Evolutionary conservation across 257 asterid species (phyloP).

Genomic region (Striga asiatica): DNA sequence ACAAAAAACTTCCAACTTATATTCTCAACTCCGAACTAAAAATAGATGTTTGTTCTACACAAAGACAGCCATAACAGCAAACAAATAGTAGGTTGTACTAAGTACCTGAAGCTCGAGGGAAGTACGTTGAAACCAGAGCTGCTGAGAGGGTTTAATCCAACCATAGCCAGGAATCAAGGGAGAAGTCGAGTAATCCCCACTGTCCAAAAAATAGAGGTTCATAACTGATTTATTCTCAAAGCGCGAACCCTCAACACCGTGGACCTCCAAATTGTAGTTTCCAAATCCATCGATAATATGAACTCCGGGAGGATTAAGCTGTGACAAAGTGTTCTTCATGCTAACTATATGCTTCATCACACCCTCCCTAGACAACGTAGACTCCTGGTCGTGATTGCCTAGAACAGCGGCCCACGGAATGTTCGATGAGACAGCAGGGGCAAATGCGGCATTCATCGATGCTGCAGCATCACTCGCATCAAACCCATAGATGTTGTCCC

Average conservation of each 20-base stretch:
- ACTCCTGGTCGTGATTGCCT: conserved; percentile 93
- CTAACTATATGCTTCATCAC: conserved; percentile 65
- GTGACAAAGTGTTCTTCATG: conserved; percentile 70
- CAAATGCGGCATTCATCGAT: conserved; percentile 80
- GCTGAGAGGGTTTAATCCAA: conserved; percentile 93
- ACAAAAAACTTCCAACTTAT: too few relatives aligned
- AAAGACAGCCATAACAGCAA: neutral
- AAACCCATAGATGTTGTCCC: conserved; percentile 74
- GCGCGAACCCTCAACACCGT: conserved; percentile 44
- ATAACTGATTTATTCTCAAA: conserved; percentile 62
- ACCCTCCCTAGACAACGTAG: conserved; percentile 62
- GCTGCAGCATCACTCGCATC: conserved; percentile 62
- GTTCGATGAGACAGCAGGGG: conserved; percentile 57
- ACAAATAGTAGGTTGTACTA: neutral
- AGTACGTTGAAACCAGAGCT: conserved; percentile 68
- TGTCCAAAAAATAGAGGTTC: conserved; percentile 78
- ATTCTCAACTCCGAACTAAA: too few relatives aligned
- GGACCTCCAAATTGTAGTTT: conserved; percentile 80
- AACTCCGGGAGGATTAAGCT: conserved; percentile 46
- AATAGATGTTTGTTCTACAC: neutral
- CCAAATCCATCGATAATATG: conserved; percentile 74
- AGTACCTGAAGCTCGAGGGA: conserved; percentile 63
- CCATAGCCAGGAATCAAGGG: conserved; percentile 77
- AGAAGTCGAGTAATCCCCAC: conserved; percentile 84
- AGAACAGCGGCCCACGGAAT: conserved; percentile 93